phyloP scores from a whole-genome alignment of 2,329 filamentous ascomycete genomes.

The Penicillium sp. region DNA sequence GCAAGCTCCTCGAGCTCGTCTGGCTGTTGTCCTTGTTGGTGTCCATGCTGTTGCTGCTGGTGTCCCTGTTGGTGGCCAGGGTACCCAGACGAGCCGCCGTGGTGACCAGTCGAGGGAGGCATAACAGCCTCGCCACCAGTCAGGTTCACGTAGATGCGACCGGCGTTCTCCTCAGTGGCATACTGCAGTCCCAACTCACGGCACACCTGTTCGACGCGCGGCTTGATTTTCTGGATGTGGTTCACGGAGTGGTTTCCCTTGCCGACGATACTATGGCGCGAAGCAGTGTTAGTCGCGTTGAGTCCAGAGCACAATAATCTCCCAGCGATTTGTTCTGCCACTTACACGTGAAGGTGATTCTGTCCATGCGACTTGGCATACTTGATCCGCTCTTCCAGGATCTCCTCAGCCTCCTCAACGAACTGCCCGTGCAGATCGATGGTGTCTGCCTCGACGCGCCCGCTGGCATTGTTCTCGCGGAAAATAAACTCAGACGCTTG shows the following conservation, averaged over 20 bases:
- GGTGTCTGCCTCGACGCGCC: slow-evolving; percentile 72
- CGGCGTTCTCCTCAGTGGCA: slow-evolving; percentile 82
- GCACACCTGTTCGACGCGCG: slow-evolving; percentile 86
- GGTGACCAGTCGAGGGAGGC: slow-evolving; percentile 41
- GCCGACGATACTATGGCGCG: slow-evolving; percentile 68
- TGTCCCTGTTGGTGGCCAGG: slow-evolving; percentile 46
- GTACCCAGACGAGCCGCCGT: slow-evolving; percentile 6
- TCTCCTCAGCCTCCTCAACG: slow-evolving; percentile 90
- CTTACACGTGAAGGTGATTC: slow-evolving; percentile 77
- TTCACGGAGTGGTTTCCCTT: slow-evolving; percentile 83
- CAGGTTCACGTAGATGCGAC: slow-evolving; percentile 83
- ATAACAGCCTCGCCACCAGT: slow-evolving; percentile 64
- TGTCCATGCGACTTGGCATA: slow-evolving; percentile 72
- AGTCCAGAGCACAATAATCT: background rate
- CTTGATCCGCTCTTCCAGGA: slow-evolving; percentile 80
- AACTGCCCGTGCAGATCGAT: slow-evolving; percentile 95
- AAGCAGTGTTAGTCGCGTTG: background rate
- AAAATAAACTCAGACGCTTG: slow-evolving; percentile 95
- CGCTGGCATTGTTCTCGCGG: slow-evolving; percentile 83
- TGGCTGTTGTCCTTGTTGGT: slow-evolving; percentile 48
- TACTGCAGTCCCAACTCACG: slow-evolving; percentile 78
- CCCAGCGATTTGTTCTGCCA: background rate
- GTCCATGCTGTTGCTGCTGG: slow-evolving; percentile 44
- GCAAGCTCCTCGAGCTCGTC: slow-evolving; percentile 60
- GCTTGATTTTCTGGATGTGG: slow-evolving; percentile 91